Evolutionary conservation across 257 asterid genomes (phyloP).

Genomic region (Rauvolfia tetraphylla): DNA sequence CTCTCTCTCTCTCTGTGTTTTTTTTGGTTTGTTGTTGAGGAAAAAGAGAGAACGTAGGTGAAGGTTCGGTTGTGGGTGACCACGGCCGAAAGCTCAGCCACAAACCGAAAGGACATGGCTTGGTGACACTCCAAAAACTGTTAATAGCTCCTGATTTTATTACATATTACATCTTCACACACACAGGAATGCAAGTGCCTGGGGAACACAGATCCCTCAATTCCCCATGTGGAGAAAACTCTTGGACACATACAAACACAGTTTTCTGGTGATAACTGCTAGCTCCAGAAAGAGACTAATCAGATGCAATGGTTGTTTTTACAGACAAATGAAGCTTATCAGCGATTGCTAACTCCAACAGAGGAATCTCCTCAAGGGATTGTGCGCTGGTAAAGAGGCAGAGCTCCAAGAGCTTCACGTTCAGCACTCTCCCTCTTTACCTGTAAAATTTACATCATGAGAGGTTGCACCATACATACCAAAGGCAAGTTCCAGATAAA

Average conservation of each 20-base stretch:
- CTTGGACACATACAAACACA: neutral
- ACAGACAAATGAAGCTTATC: neutral
- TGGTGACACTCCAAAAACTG: neutral
- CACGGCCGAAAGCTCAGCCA: neutral
- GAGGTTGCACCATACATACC: neutral
- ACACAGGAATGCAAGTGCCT: neutral
- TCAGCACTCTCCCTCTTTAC: constrained; percentile 87
- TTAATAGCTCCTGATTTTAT: neutral
- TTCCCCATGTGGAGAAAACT: neutral
- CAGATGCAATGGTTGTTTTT: constrained; percentile 1
- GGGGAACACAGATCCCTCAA: too few relatives aligned
- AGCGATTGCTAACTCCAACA: neutral
- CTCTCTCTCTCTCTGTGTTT: too few relatives aligned
- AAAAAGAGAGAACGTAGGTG: too few relatives aligned
- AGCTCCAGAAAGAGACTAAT: too few relatives aligned
- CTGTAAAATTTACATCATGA: constrained; percentile 28
- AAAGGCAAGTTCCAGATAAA: neutral
- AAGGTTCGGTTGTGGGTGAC: too few relatives aligned
- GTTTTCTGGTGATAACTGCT: neutral
- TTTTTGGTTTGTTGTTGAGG: too few relatives aligned
- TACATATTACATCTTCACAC: neutral
- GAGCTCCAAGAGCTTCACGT: constrained; percentile 91
- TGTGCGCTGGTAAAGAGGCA: constrained; percentile 90
- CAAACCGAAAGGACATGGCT: neutral
- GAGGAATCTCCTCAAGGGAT: constrained; percentile 48